These are phyloP conservation scores for Anisodus tanguticus DNA, from an alignment of 257 asterid genomes.

Conservation along the genomic window DNA sequence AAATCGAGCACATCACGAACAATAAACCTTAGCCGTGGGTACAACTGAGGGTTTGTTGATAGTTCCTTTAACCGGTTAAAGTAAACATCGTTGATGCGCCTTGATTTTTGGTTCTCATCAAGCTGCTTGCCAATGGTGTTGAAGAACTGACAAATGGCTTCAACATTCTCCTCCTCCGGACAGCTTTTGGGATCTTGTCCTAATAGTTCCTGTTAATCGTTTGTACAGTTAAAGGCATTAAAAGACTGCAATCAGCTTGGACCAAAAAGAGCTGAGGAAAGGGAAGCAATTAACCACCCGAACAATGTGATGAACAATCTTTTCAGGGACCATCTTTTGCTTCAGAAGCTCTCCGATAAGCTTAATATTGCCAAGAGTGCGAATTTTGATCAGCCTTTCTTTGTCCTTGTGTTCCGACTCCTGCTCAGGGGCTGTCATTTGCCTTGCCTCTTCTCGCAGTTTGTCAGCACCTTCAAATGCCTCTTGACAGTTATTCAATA, in stretches of 20 bases:
- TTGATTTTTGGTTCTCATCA: conserved; percentile 76
- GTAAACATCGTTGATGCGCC: conserved; percentile 69
- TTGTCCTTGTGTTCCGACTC: conserved; percentile 84
- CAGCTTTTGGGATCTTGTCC: conserved; percentile 68
- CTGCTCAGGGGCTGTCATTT: conserved; percentile 88
- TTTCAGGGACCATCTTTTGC: conserved; percentile 97
- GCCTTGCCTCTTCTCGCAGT: conserved; percentile 80
- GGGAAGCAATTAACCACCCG: conserved; percentile 55
- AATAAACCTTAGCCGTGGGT: conserved; percentile 81
- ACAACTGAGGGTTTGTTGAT: conserved; percentile 74
- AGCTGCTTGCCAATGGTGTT: conserved; percentile 93
- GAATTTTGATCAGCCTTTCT: conserved; percentile 80
- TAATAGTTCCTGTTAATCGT: conserved; percentile 63
- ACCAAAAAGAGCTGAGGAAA: background rate
- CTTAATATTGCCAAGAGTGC: conserved; percentile 95
- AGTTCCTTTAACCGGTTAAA: conserved; percentile 74
- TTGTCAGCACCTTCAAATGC: conserved; percentile 88
- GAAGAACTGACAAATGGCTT: conserved; percentile 96
- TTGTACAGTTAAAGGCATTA: background rate
- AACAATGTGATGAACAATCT: conserved; percentile 94
- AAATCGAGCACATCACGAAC: conserved; percentile 81
- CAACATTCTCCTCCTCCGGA: conserved; percentile 96
- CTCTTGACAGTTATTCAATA: conserved; percentile 86
- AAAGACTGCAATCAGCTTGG: background rate
- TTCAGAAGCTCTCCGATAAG: conserved; percentile 96